phyloP scores from a whole-genome alignment of 441 rosid genomes.

The Geranium incanum region DNA sequence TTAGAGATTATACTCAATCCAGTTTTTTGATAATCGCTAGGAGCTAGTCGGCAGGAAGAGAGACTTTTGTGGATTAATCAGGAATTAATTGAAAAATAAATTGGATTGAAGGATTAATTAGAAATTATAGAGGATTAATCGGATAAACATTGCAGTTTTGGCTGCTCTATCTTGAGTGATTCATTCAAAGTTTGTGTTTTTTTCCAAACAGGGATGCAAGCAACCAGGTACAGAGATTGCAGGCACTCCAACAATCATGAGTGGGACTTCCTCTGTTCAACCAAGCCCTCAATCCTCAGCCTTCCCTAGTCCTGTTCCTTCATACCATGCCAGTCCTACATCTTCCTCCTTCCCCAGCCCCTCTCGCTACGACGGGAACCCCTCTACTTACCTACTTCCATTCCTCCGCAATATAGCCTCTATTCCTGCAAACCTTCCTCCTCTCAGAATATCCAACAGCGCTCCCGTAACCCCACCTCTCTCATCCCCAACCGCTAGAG shows the following conservation, averaged over 20 bases:
- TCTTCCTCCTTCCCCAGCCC: conserved; percentile 69
- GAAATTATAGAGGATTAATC: too few relatives aligned
- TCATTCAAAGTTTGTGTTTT: background rate
- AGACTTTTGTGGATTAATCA: too few relatives aligned
- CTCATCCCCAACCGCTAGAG: conserved; percentile 56
- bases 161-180: background rate
- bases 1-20: background rate
- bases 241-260: conserved; percentile 45
- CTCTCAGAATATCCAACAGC: conserved; percentile 59
- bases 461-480: conserved; percentile 75
- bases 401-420: conserved; percentile 54
- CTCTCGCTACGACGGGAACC: conserved; percentile 40
- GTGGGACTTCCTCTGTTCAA: conserved; percentile 68
- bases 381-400: conserved; percentile 48
- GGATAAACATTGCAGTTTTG: background rate
- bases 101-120: too few relatives aligned
- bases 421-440: conserved; percentile 47
- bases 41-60: too few relatives aligned
- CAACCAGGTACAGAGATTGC: conserved; percentile 45
- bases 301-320: conserved; percentile 67
- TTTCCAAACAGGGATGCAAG: conserved; percentile 53
- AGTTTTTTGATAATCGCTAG: too few relatives aligned
- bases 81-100: too few relatives aligned
- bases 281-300: conserved; percentile 86
- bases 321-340: conserved; percentile 56